These are phyloP conservation scores for Smallanthus sonchifolius DNA, from an alignment of 129 eudicot genomes.

Conservation along the genomic window DNA sequence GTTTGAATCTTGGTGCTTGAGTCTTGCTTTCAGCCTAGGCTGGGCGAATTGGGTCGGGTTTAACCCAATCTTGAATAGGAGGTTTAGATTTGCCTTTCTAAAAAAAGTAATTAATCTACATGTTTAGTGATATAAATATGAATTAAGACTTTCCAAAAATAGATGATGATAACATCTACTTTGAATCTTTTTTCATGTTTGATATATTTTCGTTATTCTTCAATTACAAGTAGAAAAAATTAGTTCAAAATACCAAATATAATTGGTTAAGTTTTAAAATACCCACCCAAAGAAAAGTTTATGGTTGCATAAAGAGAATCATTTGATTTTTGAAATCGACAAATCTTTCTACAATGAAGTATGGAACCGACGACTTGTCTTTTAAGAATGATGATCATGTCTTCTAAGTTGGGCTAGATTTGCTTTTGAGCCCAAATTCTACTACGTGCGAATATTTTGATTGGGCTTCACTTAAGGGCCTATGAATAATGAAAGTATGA, in stretches of 20 bases:
- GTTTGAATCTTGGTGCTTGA: too few species aligned
- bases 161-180: neutral
- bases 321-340: neutral
- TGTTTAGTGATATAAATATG: neutral
- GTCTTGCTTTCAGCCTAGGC: too few species aligned
- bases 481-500: too few species aligned
- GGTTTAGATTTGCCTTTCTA: too few species aligned
- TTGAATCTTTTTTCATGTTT: neutral
- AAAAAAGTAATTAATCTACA: neutral
- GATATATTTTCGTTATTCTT: neutral
- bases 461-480: conserved; percentile 1
- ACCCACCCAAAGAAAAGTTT: neutral
- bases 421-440: neutral
- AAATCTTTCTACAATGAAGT: neutral
- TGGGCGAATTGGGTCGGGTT: too few species aligned
- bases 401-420: neutral
- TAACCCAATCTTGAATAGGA: too few species aligned
- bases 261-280: neutral
- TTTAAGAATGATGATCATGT: neutral
- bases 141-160: neutral
- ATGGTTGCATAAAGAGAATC: neutral
- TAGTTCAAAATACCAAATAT: neutral
- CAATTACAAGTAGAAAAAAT: neutral
- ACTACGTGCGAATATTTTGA: neutral
- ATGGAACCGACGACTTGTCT: neutral